Evolutionary conservation across 23 red algal genomes (phyloP), one percentile per base, ranked within the genome.

Genomic region (Gracilariopsis chorda): DNA sequence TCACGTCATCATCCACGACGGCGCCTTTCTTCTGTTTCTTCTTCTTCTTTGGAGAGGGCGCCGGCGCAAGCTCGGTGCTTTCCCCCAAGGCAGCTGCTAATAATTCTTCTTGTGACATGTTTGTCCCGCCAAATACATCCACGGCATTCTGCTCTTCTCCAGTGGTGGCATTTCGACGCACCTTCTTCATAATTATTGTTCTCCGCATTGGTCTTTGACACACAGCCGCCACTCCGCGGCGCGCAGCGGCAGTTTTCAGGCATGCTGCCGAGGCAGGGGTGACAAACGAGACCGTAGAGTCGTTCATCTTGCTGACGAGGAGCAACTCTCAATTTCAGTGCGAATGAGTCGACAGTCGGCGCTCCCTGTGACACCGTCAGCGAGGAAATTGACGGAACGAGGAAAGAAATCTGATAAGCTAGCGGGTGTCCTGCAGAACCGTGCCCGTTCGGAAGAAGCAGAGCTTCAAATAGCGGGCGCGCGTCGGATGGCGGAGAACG

Each of bases 61-160:
- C 55, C 19, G 0, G 40, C 9, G 42, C 82, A 1, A 29, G 2
- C 2, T 14, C 27, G 0, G 70, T 40, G 3, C 63, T 37, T 36
- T 56, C 70, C 7, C 80, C 80, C 63, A 86, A 67, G 8, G 85
- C 85, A 19, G 65, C 55, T 0, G 85, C 85, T 19, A 89, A 69
- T 7, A 89, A 35, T 39, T 89, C 42, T 63, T 89, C 85, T 69
- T 89, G 85, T 45, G 85, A 89, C 7, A 89, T 7, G 19, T 70
- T 69, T 3, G 24, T 76, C 11, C 68, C 90, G 27, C 79, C 79
- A 52, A 86, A 86, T 16, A 86, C 90, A 32, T 78, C 90, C 7
- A 86, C 90, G 29, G 80, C 90, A 52, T 88, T 84, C 39, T 55
- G 39, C 56, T 65, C 60, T 24, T 94, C 75, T 20, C 53, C 77